These are phyloP conservation scores for Condylostoma magnum DNA, from an alignment of 169 alveolate genomes.

Conservation along the genomic window DNA sequence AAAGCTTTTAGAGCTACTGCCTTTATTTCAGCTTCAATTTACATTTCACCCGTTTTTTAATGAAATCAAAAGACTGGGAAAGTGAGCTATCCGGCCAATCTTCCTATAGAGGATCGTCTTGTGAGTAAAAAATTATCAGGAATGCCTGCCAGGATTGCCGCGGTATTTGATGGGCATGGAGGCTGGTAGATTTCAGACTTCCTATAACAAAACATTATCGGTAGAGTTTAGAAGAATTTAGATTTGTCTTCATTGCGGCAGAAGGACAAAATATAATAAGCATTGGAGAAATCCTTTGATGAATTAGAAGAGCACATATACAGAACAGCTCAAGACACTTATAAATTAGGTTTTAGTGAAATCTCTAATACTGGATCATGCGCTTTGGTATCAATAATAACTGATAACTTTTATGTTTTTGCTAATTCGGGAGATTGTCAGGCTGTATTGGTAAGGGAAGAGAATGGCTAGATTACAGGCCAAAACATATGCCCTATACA, in stretches of 20 bases:
- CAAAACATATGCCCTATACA: slow-evolving; percentile 53
- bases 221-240: slow-evolving; percentile 44
- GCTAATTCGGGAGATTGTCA: slow-evolving; percentile 84
- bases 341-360: slow-evolving; percentile 49
- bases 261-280: slow-evolving; percentile 30
- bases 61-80: slow-evolving; percentile 12
- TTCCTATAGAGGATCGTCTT: slow-evolving; percentile 77
- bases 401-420: slow-evolving; percentile 55
- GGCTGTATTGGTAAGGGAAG: slow-evolving; percentile 60
- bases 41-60: too few species aligned
- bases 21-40: too few species aligned
- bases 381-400: slow-evolving; percentile 61
- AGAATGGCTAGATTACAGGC: slow-evolving; percentile 34
- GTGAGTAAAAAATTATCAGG: slow-evolving; percentile 39
- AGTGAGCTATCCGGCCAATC: slow-evolving; percentile 63
- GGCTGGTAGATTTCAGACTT: slow-evolving; percentile 73
- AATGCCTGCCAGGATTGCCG: slow-evolving; percentile 48
- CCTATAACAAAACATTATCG: slow-evolving; percentile 44
- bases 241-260: slow-evolving; percentile 17
- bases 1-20: too few species aligned
- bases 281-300: slow-evolving; percentile 57
- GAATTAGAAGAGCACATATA: slow-evolving; percentile 62
- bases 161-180: slow-evolving; percentile 85
- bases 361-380: slow-evolving; percentile 73
- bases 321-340: slow-evolving; percentile 47